phyloP scores from a whole-genome alignment of 192 early-diverging fungal genomes.

The Coemansia interrupta region DNA sequence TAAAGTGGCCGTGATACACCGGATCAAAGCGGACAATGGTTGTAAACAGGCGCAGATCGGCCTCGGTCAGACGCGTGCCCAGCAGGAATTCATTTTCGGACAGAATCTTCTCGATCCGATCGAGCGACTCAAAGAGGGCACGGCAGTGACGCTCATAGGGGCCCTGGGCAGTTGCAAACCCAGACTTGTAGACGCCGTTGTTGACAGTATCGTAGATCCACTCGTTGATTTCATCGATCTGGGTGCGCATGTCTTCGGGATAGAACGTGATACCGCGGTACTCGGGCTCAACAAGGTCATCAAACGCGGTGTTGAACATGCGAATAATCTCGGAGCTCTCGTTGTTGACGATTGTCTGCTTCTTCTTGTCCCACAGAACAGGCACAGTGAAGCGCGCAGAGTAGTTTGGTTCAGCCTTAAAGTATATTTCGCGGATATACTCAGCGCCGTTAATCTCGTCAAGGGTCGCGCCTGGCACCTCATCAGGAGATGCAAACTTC shows the following conservation, averaged over 20 bases:
- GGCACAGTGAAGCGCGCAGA: slow-evolving; percentile 82
- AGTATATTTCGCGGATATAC: slow-evolving; percentile 84
- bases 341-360: slow-evolving; percentile 91
- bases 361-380: slow-evolving; percentile 95
- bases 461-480: slow-evolving; percentile 71
- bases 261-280: slow-evolving; percentile 74
- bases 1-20: slow-evolving; percentile 92
- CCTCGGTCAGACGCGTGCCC: slow-evolving; percentile 81
- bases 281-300: slow-evolving; percentile 62
- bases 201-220: slow-evolving; percentile 95
- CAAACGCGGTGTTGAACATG: slow-evolving; percentile 88
- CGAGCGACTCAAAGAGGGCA: slow-evolving; percentile 73
- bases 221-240: slow-evolving; percentile 84
- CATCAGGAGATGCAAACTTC: slow-evolving; percentile 68
- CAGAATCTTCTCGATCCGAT: slow-evolving; percentile 79
- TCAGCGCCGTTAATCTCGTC: slow-evolving; percentile 73
- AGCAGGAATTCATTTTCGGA: slow-evolving; percentile 71
- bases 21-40: slow-evolving; percentile 96
- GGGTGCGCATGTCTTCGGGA: slow-evolving; percentile 64
- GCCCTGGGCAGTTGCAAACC: slow-evolving; percentile 84
- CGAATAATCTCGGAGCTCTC: slow-evolving; percentile 95
- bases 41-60: slow-evolving; percentile 91
- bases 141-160: slow-evolving; percentile 77
- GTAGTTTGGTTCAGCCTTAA: slow-evolving; percentile 82
- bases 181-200: slow-evolving; percentile 93